Percentiles rank a stretch among this genome's conserved stretches.
phyloP scores from a whole-genome alignment of 495 filamentous ascomycete species.

The Daldinia childiae region DNA sequence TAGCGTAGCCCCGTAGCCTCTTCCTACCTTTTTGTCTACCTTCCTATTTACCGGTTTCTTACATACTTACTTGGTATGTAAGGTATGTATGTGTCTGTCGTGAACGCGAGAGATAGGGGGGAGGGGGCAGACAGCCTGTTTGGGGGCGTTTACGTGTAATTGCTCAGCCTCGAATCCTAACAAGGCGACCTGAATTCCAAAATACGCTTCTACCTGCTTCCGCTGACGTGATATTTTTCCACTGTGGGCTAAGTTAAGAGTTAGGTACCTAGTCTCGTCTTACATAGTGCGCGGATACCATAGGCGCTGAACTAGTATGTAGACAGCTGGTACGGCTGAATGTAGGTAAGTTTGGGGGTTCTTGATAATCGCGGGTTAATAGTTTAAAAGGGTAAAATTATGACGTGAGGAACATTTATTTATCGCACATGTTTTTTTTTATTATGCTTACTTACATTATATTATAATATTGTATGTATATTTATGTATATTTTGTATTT shows the following conservation, averaged over 20 bases:
- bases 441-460: background rate
- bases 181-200: slow-evolving; percentile 22
- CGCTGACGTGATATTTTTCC: slow-evolving; percentile 42
- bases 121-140: background rate
- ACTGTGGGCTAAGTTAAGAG: slow-evolving; percentile 9
- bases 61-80: background rate
- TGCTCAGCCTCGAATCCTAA: slow-evolving; percentile 44
- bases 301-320: slow-evolving; percentile 13
- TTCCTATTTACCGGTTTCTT: slow-evolving; percentile 1
- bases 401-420: slow-evolving; percentile 23
- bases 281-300: slow-evolving; percentile 21
- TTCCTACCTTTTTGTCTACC: slow-evolving; percentile 11
- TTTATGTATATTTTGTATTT: background rate
- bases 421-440: background rate
- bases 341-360: slow-evolving; percentile 29
- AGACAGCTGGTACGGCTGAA: slow-evolving; percentile 40
- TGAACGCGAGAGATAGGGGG: background rate
- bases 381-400: slow-evolving; percentile 2
- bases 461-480: background rate
- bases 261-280: slow-evolving; percentile 25
- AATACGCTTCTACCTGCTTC: slow-evolving; percentile 5
- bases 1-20: slow-evolving; percentile 21
- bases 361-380: slow-evolving; percentile 27
- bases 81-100: background rate
- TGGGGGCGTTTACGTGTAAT: slow-evolving; percentile 1